Base-by-base conservation (phyloP, 176 grass and related monocot genomes). In the Eleusine indica region DNA sequence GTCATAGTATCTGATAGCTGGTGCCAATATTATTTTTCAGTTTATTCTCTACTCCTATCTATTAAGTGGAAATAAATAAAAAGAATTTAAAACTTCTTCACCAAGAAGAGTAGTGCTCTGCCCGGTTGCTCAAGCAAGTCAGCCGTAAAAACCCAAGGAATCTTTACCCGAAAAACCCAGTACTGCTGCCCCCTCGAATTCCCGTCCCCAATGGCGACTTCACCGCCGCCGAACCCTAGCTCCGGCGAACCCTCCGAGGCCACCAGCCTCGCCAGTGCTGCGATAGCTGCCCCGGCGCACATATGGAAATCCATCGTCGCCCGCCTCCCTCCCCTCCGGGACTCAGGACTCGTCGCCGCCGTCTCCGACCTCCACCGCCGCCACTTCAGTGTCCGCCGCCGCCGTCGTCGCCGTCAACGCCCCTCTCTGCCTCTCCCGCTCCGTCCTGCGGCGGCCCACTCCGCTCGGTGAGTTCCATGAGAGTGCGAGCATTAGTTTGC, bases 211-310 rank as follows among this genome's bases (percentile, higher is more conserved):
- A 90, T 90, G 88, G 79, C 73, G 60, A 73, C 79, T 63, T 67
- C 79, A 57, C 79, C 73, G 74, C 77, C 72, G 83, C 79, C 13
- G 73, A 86, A 71, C 79, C 83, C 83, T 90, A 83, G 41, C 79
- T 62, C 83, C 62, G 84, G 79, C 78, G 79, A 86, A 6, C 79
- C 46, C 68, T 63, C 60, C 41, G 48, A 83, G 18, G 58, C 60
- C 30, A 19, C 66, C 1, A 68, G 41, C 40, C 67, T 83, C 16
- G 49, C 73, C 1, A 5, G 79, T 21, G 47, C 78, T 4, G 39
- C 51, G 10, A 57, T 66, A 10, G 56, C 39, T 11, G 48, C 47
- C 66, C 79, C 84, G 30, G 60, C n/a, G 52, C 74, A 79, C 39
- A 22, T 67, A 67, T 83, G 88, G 88, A 86, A 75, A 44, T 90